Evolutionary conservation across 164 flowering plant genomes (phyloP).

Genomic region (Liquidambar formosana): DNA sequence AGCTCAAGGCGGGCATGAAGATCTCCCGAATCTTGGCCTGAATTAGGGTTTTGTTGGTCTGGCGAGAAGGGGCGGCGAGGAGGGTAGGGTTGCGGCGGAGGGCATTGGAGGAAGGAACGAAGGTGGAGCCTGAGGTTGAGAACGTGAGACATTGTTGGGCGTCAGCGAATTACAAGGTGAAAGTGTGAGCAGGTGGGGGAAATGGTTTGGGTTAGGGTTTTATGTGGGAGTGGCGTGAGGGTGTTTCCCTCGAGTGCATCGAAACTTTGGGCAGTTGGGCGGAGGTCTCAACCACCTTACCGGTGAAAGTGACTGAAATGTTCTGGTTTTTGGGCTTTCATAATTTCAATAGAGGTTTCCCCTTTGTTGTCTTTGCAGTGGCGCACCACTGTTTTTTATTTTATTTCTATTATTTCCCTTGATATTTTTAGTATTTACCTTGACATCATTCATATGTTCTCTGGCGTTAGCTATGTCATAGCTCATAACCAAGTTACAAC

Average conservation of each 20-base stretch:
- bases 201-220: not conserved
- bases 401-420: too few relatives aligned
- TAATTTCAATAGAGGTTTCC: not conserved
- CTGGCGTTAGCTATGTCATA: too few relatives aligned
- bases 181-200: not conserved
- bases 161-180: too few relatives aligned
- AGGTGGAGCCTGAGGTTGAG: conserved; percentile 51
- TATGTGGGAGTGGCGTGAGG: not conserved
- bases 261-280: conserved; percentile 32
- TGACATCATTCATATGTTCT: too few relatives aligned
- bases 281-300: conserved; percentile 48
- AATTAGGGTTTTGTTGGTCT: conserved; percentile 14
- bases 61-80: not conserved
- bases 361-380: not conserved
- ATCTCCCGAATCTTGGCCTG: conserved; percentile 92
- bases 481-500: too few relatives aligned
- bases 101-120: conserved; percentile 47
- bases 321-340: conserved; percentile 1
- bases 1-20: conserved; percentile 98
- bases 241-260: conserved; percentile 43
- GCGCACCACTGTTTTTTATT: too few relatives aligned
- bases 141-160: conserved; percentile 53
- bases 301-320: conserved; percentile 21
- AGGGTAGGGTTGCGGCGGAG: conserved; percentile 26
- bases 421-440: too few relatives aligned